phyloP scores from a whole-genome alignment of 768 basidiomycete genomes.

The Neoboletus magnificus region DNA sequence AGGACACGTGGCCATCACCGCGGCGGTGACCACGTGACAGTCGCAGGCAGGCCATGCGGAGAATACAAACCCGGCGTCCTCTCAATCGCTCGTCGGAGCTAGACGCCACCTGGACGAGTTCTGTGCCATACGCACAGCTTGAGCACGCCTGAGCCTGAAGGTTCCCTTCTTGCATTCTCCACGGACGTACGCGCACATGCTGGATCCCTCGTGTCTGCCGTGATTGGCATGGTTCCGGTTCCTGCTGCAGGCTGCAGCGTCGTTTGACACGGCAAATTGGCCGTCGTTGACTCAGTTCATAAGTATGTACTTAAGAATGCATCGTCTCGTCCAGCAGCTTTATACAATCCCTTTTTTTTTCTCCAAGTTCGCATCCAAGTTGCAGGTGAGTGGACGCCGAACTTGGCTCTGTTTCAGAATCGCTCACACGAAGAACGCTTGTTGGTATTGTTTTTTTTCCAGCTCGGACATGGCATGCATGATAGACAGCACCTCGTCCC shows the following conservation, averaged over 20 bases:
- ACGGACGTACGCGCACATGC: constrained; percentile 9
- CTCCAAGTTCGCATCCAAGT: background rate
- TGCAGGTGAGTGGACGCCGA: background rate
- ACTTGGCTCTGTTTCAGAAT: background rate
- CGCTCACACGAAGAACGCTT: background rate
- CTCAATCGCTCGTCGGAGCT: background rate
- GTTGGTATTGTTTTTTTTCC: background rate
- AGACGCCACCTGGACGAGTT: background rate
- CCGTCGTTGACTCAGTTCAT: background rate
- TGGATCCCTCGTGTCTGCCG: constrained; percentile 9
- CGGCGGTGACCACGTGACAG: no score
- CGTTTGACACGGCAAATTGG: background rate
- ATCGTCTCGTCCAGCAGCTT: background rate
- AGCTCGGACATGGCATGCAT: constrained; percentile 6
- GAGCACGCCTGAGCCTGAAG: background rate
- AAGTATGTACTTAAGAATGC: background rate
- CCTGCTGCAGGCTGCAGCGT: background rate
- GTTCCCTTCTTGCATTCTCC: background rate
- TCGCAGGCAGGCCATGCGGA: background rate
- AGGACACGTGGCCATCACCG: no score
- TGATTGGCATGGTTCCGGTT: background rate
- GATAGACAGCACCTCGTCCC: background rate
- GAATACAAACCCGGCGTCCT: background rate
- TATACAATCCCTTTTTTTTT: background rate
- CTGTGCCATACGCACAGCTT: background rate